phyloP scores from a whole-genome alignment of 129 eudicot species.

The Flaveria ramosissima region DNA sequence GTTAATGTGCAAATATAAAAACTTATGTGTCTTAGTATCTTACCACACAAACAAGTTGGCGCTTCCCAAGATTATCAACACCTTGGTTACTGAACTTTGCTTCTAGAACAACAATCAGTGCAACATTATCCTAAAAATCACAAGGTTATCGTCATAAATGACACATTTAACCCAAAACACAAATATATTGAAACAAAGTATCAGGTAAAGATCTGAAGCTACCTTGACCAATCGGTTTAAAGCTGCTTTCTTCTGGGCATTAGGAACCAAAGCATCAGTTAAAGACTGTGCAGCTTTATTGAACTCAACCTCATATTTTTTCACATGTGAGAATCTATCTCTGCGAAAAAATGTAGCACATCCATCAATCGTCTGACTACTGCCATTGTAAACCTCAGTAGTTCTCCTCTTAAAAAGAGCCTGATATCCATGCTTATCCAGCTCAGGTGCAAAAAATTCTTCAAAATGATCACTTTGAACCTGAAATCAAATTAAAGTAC shows the following conservation, averaged over 20 bases:
- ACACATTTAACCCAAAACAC: background rate
- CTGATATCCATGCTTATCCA: slow-evolving; percentile 95
- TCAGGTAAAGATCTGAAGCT: background rate
- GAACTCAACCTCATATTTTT: slow-evolving; percentile 64
- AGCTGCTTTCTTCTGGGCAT: slow-evolving; percentile 54
- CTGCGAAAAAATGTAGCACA: slow-evolving; percentile 67
- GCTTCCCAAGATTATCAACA: slow-evolving; percentile 84
- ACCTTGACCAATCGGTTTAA: slow-evolving; percentile 54
- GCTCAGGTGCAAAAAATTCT: slow-evolving; percentile 88
- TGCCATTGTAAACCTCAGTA: slow-evolving; percentile 69
- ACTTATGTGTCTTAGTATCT: slow-evolving; percentile 24
- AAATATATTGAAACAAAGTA: background rate
- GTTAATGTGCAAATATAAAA: background rate
- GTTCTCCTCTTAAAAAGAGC: slow-evolving; percentile 88
- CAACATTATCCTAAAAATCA: slow-evolving; percentile 73
- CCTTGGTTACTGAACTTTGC: slow-evolving; percentile 92
- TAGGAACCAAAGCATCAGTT: slow-evolving; percentile 57
- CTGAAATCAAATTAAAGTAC: slow-evolving; percentile 36
- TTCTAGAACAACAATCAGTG: slow-evolving; percentile 87
- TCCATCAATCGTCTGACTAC: slow-evolving; percentile 49
- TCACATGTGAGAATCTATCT: slow-evolving; percentile 60
- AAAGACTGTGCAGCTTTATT: slow-evolving; percentile 64
- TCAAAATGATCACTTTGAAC: slow-evolving; percentile 94
- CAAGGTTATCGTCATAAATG: slow-evolving; percentile 22
- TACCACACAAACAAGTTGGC: slow-evolving; percentile 99